Conservation (phyloP, 371 early-diverging fungal species). For the Actinomucor elegans region DNA sequence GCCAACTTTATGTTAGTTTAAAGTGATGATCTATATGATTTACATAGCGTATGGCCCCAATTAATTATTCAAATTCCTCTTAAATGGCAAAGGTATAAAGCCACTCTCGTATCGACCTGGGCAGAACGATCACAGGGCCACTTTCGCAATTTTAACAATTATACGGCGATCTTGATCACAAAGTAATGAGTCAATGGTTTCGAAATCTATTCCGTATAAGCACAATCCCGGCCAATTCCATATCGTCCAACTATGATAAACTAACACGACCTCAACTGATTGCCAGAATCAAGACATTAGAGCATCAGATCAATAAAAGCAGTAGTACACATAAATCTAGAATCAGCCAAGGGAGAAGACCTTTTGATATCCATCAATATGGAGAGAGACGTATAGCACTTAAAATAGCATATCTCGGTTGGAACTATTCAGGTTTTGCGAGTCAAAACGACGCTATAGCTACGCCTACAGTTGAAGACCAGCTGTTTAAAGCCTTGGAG, state of each 20-base stretch:
- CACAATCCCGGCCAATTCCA: no score
- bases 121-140: no score
- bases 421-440: conserved; percentile 91
- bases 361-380: conserved; percentile 81
- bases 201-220: background rate
- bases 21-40: no score
- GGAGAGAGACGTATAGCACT: conserved; percentile 81
- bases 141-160: no score
- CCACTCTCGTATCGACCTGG: no score
- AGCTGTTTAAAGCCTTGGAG: conserved; percentile 77
- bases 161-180: no score
- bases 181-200: conserved; percentile 6
- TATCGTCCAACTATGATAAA: conserved; percentile 6
- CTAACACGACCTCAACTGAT: conserved; percentile 7
- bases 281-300: conserved; percentile 3
- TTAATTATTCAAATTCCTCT: no score
- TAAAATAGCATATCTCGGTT: conserved; percentile 90
- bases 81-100: no score
- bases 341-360: conserved; percentile 13
- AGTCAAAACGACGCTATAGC: conserved; percentile 50
- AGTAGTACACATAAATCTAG: background rate
- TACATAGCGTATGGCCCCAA: no score
- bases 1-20: no score
- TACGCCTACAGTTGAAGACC: conserved; percentile 81
- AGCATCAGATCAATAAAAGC: background rate